Percentiles rank a stretch among this genome's conserved stretches.
phyloP scores from a whole-genome alignment of 768 basidiomycete species.

The Suillus subaureus region DNA sequence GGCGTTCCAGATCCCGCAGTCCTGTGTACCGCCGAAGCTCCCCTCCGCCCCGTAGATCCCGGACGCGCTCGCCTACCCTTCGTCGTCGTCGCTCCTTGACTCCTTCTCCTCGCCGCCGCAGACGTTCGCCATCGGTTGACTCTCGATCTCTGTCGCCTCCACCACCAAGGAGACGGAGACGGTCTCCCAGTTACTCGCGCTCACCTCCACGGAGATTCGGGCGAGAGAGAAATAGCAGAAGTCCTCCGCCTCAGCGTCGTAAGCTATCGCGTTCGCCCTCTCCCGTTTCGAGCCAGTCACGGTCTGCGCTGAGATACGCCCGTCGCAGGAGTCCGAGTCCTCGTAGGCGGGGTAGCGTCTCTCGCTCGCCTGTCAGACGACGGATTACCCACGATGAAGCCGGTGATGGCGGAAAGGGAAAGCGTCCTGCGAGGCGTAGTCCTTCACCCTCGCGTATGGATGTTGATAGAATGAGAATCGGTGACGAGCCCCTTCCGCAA shows the following conservation, averaged over 20 bases:
- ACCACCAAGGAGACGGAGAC: constrained; percentile 41
- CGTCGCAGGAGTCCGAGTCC: constrained; percentile 50
- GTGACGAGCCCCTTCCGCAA: constrained; percentile 34
- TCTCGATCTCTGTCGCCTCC: constrained; percentile 32
- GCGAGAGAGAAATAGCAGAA: constrained; percentile 49
- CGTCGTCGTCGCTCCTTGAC: constrained; percentile 40
- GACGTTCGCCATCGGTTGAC: constrained; percentile 31
- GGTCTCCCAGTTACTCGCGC: constrained; percentile 49
- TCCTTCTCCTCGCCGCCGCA: constrained; percentile 42
- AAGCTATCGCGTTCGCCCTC: constrained; percentile 34
- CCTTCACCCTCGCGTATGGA: constrained; percentile 27
- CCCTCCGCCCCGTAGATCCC: constrained; percentile 42
- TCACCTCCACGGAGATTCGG: constrained; percentile 46
- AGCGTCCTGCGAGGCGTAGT: constrained; percentile 28
- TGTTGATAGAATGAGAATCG: constrained; percentile 24
- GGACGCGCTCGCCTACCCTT: constrained; percentile 44
- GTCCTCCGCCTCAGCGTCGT: constrained; percentile 47
- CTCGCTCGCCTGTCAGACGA: constrained; percentile 37
- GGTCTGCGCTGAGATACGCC: constrained; percentile 41
- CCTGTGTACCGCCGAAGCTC: constrained; percentile 32
- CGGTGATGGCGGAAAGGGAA: constrained; percentile 16
- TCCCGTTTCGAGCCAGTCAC: constrained; percentile 42
- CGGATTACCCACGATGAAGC: constrained; percentile 28
- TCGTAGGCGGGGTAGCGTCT: constrained; percentile 35
- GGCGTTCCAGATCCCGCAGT: constrained; percentile 24